Base-by-base conservation (phyloP, 1,139 yeast genomes). In the Chernovozyma aurita region DNA sequence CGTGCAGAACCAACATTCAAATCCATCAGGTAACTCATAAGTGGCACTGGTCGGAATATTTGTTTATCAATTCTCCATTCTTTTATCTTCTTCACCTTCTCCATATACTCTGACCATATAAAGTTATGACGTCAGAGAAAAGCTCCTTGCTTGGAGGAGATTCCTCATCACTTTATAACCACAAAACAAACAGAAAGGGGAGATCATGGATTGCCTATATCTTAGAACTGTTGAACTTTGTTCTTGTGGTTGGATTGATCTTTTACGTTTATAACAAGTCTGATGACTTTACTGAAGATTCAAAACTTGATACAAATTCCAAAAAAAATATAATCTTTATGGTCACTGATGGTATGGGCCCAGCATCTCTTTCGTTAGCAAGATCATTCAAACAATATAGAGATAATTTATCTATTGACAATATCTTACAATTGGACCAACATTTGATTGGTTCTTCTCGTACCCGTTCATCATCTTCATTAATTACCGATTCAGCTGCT, bases 321-420 rank as follows among this genome's bases (percentile, higher is more conserved):
- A 61, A 55, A 45, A 77, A 75, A 49, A 86, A 86, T 49, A 73
- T 86, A 37, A 82, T 87, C 33, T 84, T 87, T 65, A 79, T 86
- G 77, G 94, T 87, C 16, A 81, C 95, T 2, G 96, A 87, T 57
- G 95, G 96, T 18, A 85, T 86, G 83, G 95, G 95, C 0, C 95
- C 95, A 2, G 83, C 94, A 0, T 80, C 92, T 3, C 57, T 86
- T 42, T 78, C 88, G 5, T 61, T 86, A 53, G 79, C 95, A 2
- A 72, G 95, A 47, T 73, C 81, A 15, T 86, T 73, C 61, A 70
- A 73, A 39, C 94, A 85, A 55, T 63, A 58, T 45, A 61, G 75
- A 33, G 77, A 81, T 36, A 59, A 61, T 3, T 62, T 82, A 32
- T 56, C 72, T 3, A 58, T 65, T 32, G 71, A 73, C 46, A 81